Base-by-base conservation (phyloP, 352 stramenopile species). In the Hyaloperonospora arabidopsidis region DNA sequence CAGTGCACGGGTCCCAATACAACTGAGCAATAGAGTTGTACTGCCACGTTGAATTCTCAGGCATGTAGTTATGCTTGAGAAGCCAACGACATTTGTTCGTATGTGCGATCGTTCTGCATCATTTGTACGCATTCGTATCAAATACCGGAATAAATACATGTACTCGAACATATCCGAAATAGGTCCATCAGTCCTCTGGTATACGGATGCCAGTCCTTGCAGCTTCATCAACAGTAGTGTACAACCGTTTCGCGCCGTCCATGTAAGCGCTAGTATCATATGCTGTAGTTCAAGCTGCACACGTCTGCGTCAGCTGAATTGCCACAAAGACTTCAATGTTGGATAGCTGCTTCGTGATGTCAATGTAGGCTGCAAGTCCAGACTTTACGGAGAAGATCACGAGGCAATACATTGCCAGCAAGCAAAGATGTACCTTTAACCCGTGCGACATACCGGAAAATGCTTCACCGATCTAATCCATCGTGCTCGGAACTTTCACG, bases 311-410 rank as follows among this genome's bases (percentile, higher is more conserved):
- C 68, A 0, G 54, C 69, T 4, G 76, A 64, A 23, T 76, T 68
- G 2, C 76, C 76, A 8, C 59, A n/a, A 72, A 78, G 10, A 87
- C 76, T 43, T 76, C 67, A 18, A 83, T 65, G 1, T 74, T 74
- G 28, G 84, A 87, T 47, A 84, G 85, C 45, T 85, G 74, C 0
- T 74, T 72, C 47, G 85, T 87, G 54, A 74, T 79, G 45, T 72
- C 72, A 40, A 82, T 82, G 57, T 87, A 87, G 2, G 74, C 67
- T 10, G 72, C 84, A 52, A 74, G 82, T 2, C 76, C 76, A 52
- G 76, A 87, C 55, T 79, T 59, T 19, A 83, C 52, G 32, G 57
- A 74, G 36, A 84, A 71, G 21, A 84, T 52, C 23, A 87, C 64
- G 5, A 78, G n/a, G 52, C 71, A 79, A 52, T 82, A 89, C 13